Conservation (phyloP, 768 basidiomycete genomes). For the Calocybe indica region DNA sequence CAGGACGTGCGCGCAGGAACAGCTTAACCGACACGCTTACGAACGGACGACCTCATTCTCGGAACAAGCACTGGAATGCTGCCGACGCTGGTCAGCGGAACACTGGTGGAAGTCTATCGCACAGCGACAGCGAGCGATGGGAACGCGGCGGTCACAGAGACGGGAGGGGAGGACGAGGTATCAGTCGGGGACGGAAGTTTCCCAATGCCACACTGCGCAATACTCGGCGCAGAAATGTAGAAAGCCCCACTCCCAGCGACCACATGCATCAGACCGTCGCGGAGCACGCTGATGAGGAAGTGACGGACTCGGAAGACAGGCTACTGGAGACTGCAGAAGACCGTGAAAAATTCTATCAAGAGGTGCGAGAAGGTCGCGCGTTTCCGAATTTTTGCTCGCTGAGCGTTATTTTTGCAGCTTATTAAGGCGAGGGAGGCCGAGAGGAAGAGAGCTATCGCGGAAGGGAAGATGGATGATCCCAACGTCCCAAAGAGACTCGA, state of each 20-base stretch:
- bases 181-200: conserved; percentile 33
- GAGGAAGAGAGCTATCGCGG: conserved; percentile 66
- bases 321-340: conserved; percentile 56
- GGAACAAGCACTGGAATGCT: conserved; percentile 62
- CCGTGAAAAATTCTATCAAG: conserved; percentile 64
- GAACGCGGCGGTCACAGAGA: conserved; percentile 58
- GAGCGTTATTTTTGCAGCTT: conserved; percentile 35
- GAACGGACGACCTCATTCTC: conserved; percentile 28
- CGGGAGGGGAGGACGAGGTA: conserved; percentile 34
- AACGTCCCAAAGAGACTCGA: conserved; percentile 72
- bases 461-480: conserved; percentile 88
- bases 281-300: conserved; percentile 19
- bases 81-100: conserved; percentile 28
- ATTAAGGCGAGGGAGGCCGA: conserved; percentile 71
- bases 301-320: conserved; percentile 37
- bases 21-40: conserved; percentile 7
- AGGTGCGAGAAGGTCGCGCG: conserved; percentile 39
- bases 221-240: conserved; percentile 18
- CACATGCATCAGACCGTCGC: conserved; percentile 28
- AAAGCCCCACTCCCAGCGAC: conserved; percentile 23
- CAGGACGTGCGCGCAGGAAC: conserved; percentile 10
- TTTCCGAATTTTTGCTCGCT: conserved; percentile 12
- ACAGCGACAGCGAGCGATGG: conserved; percentile 49
- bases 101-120: conserved; percentile 26
- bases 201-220: conserved; percentile 32